Base-by-base conservation (phyloP, 2,329 filamentous ascomycete genomes). In the Hypoxylon rubiginosum region DNA sequence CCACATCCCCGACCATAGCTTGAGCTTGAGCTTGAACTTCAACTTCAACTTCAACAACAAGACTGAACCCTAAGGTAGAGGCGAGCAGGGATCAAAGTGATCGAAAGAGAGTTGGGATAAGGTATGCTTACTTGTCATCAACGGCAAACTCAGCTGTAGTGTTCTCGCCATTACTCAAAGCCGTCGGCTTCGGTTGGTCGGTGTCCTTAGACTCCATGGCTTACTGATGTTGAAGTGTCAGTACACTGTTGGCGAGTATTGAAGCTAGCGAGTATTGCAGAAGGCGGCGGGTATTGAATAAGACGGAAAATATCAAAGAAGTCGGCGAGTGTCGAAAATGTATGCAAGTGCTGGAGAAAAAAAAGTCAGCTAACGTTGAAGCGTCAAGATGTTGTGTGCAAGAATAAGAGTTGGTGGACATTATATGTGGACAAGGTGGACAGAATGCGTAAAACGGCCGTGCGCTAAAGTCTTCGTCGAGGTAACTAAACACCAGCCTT, bases 61-160 rank as follows among this genome's bases (percentile, higher is more conserved):
- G 28, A 51, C 5, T 17, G 21, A 10, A 19, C 26, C 34, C 13
- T 30, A 46, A 49, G 30, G 34, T 19, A 30, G 48, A 26, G 8
- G 6, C n/a, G 19, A 26, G 7, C 4, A 26, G 43, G 17, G 3
- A 48, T 7, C 19, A 15, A 24, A 26, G n/a, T 48, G 21, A 26
- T 19, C 2, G 19, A 24, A 21, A 24, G 13, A 13, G 36, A 49
- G 19, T 11, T 39, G 48, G n/a, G 28, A 52, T 30, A 17, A 24
- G 24, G 41, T 26, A 6, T 26, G 41, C 65, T 64, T 64, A 67
- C 65, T 58, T 64, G 13, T 64, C 61, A 2, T 45, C 45, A 54
- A 43, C 45, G 36, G 49, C 24, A 58, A 50, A 15, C 17, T 64
- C 53, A 13, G 19, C 28, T 21, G 17, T 26, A 9, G 49, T 34